phyloP scores from a whole-genome alignment of 163 green algal species.

The Scenedesmus sp. region DNA sequence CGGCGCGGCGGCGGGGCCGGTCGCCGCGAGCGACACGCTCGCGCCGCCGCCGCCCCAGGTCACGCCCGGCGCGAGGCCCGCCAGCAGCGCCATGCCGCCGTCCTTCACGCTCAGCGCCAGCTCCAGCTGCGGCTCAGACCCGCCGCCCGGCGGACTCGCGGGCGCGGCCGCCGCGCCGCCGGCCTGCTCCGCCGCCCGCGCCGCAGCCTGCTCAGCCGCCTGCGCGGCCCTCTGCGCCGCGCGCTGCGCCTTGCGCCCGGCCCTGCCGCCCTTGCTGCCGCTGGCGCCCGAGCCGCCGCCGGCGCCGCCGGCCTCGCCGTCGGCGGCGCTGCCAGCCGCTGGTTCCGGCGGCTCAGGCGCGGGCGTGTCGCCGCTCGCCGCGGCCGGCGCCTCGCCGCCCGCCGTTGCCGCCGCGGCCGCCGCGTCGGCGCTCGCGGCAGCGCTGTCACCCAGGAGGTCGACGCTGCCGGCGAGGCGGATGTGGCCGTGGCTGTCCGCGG shows the following conservation, averaged over 20 bases:
- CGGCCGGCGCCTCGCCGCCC: not conserved
- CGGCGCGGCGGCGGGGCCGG: slow-evolving; percentile 62
- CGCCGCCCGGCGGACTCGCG: not conserved
- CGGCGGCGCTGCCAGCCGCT: too few relatives aligned
- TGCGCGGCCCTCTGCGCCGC: not conserved
- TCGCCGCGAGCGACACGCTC: slow-evolving; percentile 62
- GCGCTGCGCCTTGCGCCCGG: not conserved
- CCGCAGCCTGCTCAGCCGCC: not conserved
- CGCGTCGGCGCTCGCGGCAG: not conserved
- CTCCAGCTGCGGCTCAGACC: slow-evolving; percentile 55
- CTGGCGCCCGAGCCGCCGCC: too few relatives aligned
- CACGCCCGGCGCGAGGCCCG: slow-evolving; percentile 68
- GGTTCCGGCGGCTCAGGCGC: too few relatives aligned
- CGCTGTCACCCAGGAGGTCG: slow-evolving; percentile 40
- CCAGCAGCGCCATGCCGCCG: slow-evolving; percentile 83
- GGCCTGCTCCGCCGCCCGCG: not conserved
- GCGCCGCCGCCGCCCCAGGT: slow-evolving; percentile 76
- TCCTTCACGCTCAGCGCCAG: slow-evolving; percentile 74
- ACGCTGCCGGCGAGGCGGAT: slow-evolving; percentile 62
- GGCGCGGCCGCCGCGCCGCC: not conserved
- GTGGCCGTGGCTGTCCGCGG: slow-evolving; percentile 52
- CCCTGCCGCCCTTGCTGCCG: not conserved
- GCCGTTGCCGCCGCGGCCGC: slow-evolving; percentile 11
- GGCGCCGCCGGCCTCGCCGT: too few relatives aligned
- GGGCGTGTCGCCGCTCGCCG: too few relatives aligned